A percentile compares a stretch with the other conserved stretches of the same genome.
Conservation (phyloP, 352 stramenopile genomes). For the Pythium pyrilobum region DNA sequence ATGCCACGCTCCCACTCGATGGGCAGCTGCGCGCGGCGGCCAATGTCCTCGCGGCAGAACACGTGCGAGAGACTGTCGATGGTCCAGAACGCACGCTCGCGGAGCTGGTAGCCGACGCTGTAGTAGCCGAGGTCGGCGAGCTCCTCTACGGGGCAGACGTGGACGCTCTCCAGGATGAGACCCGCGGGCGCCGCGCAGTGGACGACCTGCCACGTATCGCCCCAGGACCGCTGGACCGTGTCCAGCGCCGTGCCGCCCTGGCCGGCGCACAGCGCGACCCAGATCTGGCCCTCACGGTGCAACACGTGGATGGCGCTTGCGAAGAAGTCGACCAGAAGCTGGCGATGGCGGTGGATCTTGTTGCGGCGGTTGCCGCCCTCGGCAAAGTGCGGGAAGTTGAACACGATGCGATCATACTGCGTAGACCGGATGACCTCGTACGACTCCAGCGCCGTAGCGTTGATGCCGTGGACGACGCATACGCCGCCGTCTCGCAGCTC, state of each 20-base stretch:
- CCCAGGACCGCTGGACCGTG: constrained; percentile 43
- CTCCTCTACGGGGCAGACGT: constrained; percentile 54
- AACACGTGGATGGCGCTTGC: constrained; percentile 52
- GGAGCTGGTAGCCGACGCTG: constrained; percentile 73
- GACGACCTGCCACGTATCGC: constrained; percentile 81
- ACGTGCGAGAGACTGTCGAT: constrained; percentile 62
- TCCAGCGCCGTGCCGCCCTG: constrained; percentile 77
- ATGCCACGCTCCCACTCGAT: constrained; percentile 63
- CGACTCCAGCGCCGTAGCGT: constrained; percentile 58
- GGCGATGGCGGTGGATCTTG: constrained; percentile 79
- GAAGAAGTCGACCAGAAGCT: constrained; percentile 78
- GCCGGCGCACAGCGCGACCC: constrained; percentile 75
- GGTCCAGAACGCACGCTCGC: constrained; percentile 71
- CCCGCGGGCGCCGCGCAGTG: constrained; percentile 49
- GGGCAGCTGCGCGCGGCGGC: constrained; percentile 36
- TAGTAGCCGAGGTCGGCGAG: constrained; percentile 67
- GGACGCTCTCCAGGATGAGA: constrained; percentile 54
- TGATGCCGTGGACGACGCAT: constrained; percentile 57
- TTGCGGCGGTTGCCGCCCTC: constrained; percentile 71
- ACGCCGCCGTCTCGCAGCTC: constrained; percentile 49
- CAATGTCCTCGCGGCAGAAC: constrained; percentile 46
- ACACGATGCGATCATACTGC: constrained; percentile 70
- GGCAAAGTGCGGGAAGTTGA: constrained; percentile 85
- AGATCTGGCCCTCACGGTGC: constrained; percentile 52
- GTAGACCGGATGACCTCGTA: constrained; percentile 18